Percentiles rank a stretch among this genome's conserved stretches.
Conservation (phyloP, 306 rosid genomes). For the Citrullus amarus region DNA sequence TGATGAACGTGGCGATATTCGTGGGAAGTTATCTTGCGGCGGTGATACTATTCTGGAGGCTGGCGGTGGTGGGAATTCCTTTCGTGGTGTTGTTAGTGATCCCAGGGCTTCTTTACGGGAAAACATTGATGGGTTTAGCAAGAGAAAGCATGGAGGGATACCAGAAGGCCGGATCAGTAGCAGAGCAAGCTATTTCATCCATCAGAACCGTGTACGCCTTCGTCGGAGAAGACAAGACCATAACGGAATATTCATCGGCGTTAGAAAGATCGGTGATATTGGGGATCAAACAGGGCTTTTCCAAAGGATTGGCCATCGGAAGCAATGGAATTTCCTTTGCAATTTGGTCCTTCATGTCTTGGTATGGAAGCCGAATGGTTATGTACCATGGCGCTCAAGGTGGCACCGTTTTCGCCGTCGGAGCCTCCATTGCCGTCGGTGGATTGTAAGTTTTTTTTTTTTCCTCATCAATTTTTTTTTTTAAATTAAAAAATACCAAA, state of each 20-base stretch:
- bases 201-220: conserved; percentile 80
- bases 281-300: conserved; percentile 77
- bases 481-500: not conserved
- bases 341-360: conserved; percentile 78
- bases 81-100: conserved; percentile 57
- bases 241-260: conserved; percentile 52
- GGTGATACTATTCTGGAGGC: conserved; percentile 51
- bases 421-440: conserved; percentile 65
- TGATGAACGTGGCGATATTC: conserved; percentile 56
- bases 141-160: conserved; percentile 61
- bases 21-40: conserved; percentile 66
- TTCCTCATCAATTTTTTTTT: too few relatives aligned
- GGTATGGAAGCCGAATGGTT: conserved; percentile 74
- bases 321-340: conserved; percentile 77
- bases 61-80: conserved; percentile 73
- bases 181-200: conserved; percentile 79
- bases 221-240: conserved; percentile 65
- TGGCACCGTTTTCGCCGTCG: conserved; percentile 76
- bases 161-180: conserved; percentile 52
- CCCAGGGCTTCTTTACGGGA: conserved; percentile 74
- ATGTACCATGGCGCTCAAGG: conserved; percentile 87
- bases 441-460: conserved; percentile 46
- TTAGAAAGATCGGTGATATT: conserved; percentile 49
- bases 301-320: conserved; percentile 88
- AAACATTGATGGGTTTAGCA: conserved; percentile 58